Evolutionary conservation across 768 basidiomycete species (phyloP), one percentile per base, ranked within the genome.

Genomic region (Tylopilus vinaceipallidus): DNA sequence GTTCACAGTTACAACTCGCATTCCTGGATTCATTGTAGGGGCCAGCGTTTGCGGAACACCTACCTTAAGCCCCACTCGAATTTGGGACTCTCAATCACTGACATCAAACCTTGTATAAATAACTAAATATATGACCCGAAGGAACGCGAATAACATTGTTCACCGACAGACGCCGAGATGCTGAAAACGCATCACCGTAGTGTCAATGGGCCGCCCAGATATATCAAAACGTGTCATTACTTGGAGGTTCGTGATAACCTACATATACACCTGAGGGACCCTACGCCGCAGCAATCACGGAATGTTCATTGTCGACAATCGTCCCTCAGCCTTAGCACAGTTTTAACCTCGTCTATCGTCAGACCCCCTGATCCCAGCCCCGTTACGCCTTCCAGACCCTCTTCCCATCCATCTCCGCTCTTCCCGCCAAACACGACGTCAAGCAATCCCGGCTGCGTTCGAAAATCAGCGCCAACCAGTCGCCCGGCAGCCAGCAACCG

Each of bases 401-500:
- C 69, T 59, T 82, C 81, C 86, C 86, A 89, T 10, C 74, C 74
- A 24, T 57, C n/a, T n/a, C n/a, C 56, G 26, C 19, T 53, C 39
- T 41, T 58, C 29, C 54, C 58, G 19, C 41, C 32, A 11, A 60
- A 54, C 44, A 66, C 24, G 19, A n/a, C 16, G 16, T 56, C 46
- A 1, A 68, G 41, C 13, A 51, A 36, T 39, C 19, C 26, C 22
- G 71, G 74, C 17, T 79, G 75, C 39, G 61, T 55, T 13, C 61
- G 64, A 22, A 69, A 49, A 23, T 88, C 82, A 19, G 83, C 67
- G 3, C 76, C 80, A 20, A 92, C 70, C 22, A 98, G 59, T 40
- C 81, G 77, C 16, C 81, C 86, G 2, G 88, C 86, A 48, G 86
- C 83, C 16, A 87, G 63, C 32, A 95, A 72, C 47, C 76, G 76